Evolutionary conservation across 805 yeast genomes (phyloP), one percentile per base, ranked within the genome.

Genomic region (Schwanniomyces pseudopolymorphus): DNA sequence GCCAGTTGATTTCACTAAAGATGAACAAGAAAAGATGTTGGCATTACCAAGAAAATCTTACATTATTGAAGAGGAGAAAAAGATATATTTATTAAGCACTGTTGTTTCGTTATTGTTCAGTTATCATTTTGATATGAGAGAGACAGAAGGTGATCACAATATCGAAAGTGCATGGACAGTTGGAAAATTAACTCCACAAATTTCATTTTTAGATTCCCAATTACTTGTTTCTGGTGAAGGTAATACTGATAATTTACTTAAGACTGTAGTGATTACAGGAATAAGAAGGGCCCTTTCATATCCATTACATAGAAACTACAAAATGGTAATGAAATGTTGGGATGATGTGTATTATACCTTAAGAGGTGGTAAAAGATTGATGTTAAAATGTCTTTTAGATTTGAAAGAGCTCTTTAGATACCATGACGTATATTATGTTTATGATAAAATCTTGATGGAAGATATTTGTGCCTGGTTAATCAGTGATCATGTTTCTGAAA

Each of bases 151-250:
- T 10, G 84, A 80, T 16, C 79, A 81, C 43, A 89, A 81, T 14
- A 82, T 87, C 4, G 99, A 94, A 64, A 86, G 96, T 47, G 89
- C 95, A 0, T 94, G 99, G 99, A 84, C 92, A 0, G 78, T 94
- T 4, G 99, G 99, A 1, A 90, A 86, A 54, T 56, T 94, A 19
- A 70, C 83, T 0, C 96, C 98, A 1, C 94, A 89, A 56, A 65
- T 92, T 33, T 63, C 90, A 6, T 82, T 76, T 53, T 67, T 94
- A 26, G 98, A 90, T 61, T 67, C 79, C 13, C 81, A 77, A 52
- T 53, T 86, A 22, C 60, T 77, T 1, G 52, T 67, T 2, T 39
- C 48, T n/a, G 53, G 53, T 14, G 55, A 52, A 3, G 27, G 37
- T 8, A 43, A 47, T 28, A 27, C 38, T n/a, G 58, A 53, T 33